Evolutionary conservation across 257 asterid genomes (phyloP).

Genomic region (Nicotiana otophora): DNA sequence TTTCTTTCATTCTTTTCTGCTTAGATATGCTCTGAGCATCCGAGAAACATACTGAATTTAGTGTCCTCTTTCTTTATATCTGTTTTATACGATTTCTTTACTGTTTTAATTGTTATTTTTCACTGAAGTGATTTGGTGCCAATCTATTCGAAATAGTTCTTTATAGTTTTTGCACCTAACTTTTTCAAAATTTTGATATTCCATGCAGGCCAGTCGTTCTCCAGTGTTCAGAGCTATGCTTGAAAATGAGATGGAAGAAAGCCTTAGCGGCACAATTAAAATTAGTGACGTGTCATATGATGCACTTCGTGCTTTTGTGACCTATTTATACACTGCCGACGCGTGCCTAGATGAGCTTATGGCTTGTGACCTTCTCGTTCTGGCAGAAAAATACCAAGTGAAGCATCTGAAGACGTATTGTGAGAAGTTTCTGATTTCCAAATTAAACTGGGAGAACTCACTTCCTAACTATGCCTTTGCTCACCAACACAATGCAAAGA

Average conservation of each 20-base stretch:
- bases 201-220: conserved; percentile 64
- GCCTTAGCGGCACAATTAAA: conserved; percentile 76
- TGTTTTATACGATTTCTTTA: not conserved
- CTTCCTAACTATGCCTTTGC: conserved; percentile 69
- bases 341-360: conserved; percentile 65
- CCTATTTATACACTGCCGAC: conserved; percentile 75
- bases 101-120: not conserved
- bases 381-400: conserved; percentile 86
- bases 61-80: not conserved
- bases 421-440: conserved; percentile 65
- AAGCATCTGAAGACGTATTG: conserved; percentile 74
- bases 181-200: conserved; percentile 4
- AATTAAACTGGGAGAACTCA: conserved; percentile 69
- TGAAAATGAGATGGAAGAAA: conserved; percentile 78
- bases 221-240: conserved; percentile 91
- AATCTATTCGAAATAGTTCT: not conserved
- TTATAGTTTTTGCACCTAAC: not conserved
- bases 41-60: not conserved
- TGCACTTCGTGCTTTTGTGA: conserved; percentile 62
- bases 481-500: conserved; percentile 66
- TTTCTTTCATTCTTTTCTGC: not conserved
- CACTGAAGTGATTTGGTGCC: not conserved
- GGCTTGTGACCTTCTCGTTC: conserved; percentile 73
- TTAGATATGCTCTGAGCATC: not conserved
- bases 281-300: conserved; percentile 71